A percentile compares a stretch with the other conserved stretches of the same genome.
These are phyloP conservation scores for Cutaneotrichosporon cutaneum DNA, from an alignment of 1,284 basidiomycete genomes.

Conservation along the genomic window DNA sequence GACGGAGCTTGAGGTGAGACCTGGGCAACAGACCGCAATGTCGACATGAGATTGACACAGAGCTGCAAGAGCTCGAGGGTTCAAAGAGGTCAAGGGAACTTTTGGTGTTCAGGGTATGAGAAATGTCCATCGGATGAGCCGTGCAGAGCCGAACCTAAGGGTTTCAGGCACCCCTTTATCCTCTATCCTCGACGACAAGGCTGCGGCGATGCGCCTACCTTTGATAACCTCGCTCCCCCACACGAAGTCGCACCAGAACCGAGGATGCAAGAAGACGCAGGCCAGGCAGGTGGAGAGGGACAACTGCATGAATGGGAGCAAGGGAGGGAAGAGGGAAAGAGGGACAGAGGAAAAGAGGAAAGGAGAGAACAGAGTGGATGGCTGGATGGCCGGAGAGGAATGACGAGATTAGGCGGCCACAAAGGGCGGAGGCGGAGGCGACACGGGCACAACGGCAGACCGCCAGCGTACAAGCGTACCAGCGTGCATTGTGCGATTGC, in stretches of 20 bases:
- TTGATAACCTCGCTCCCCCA: background rate
- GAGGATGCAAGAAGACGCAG: too few species aligned
- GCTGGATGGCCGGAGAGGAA: too few species aligned
- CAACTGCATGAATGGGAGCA: background rate
- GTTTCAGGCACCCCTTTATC: background rate
- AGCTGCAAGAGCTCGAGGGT: too few species aligned
- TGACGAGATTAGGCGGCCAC: background rate
- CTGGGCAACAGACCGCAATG: too few species aligned
- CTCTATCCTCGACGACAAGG: background rate
- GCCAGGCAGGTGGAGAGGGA: background rate
- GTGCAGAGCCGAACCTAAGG: background rate
- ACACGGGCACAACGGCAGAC: background rate
- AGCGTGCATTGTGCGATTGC: too few species aligned
- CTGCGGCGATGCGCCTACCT: background rate
- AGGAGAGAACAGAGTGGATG: too few species aligned
- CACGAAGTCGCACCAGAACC: too few species aligned
- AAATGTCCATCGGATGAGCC: background rate
- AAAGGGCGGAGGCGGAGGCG: background rate
- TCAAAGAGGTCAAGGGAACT: too few species aligned
- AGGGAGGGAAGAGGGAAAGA: background rate
- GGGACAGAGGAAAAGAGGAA: background rate
- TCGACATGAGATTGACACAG: too few species aligned
- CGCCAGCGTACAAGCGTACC: background rate
- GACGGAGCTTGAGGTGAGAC: background rate
- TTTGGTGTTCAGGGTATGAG: too few species aligned